Evolutionary conservation across 2,329 filamentous ascomycete genomes (phyloP), one percentile per base, ranked within the genome.

Genomic region (Arthrobotrys musiformis): DNA sequence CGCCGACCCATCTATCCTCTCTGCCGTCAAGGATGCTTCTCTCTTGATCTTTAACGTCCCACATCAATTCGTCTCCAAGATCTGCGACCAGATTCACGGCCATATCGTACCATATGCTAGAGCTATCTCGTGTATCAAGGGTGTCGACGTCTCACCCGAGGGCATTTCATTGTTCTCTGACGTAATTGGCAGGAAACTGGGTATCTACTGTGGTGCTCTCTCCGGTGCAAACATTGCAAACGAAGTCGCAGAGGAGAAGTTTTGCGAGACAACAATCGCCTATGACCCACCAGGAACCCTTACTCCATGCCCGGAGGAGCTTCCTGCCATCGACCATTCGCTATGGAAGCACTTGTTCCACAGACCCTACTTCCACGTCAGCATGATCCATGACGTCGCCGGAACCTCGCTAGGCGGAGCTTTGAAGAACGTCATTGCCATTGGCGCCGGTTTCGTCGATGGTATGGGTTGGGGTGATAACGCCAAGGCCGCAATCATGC

Each of bases 391-490:
- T 37, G 95, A 99, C 82, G 95, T 99, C n/a, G 95, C 94, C 0
- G 95, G 95, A 80, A 94, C 97, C 0, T 98, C 95, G 4, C 90
- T 99, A 35, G 92, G 94, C 48, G 95, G 95, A 77, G 95, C 95
- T 0, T 86, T 99, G 80, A 99, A 99, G 87, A 99, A 99, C 86
- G 91, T 99, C 79, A 93, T 99, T 68, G 95, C 95, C 4, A 86
- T 99, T 17, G 94, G 93, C 4, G 94, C 95, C 33, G 95, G 95
- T 72, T 99, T 97, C 84, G 93, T 98, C 50, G 93, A 97, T 79
- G 95, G 95, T 37, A 89, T 94, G 78, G 94, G 94, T 79, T 99
- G 95, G 94, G 95, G 95, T 82, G 94, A 98, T 86, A 99, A 98
- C 81, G 94, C 94, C 80, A 98, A 99, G 86, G 93, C 95, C n/a